Conservation (phyloP, 192 early-diverging fungal genomes). For the Dimargaris verticillata region DNA sequence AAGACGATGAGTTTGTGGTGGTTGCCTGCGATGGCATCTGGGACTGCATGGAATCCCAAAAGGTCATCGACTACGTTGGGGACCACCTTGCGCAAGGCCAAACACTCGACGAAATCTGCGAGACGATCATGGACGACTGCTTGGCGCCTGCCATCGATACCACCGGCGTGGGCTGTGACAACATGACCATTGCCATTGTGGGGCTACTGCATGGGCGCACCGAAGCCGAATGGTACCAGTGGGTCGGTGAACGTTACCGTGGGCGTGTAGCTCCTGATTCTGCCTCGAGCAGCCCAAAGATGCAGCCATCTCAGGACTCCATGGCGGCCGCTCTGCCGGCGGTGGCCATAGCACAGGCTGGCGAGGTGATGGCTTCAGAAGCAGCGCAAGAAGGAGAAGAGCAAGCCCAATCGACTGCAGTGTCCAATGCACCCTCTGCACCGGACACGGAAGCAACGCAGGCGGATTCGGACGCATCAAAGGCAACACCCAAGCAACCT, state of each 20-base stretch:
- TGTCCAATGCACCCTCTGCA: too few relatives aligned
- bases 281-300: too few relatives aligned
- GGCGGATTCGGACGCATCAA: too few relatives aligned
- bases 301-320: too few relatives aligned
- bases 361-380: too few relatives aligned
- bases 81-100: slow-evolving; percentile 40
- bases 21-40: slow-evolving; percentile 98
- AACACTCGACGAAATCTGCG: slow-evolving; percentile 53
- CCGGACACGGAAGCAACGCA: too few relatives aligned
- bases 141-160: slow-evolving; percentile 76
- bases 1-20: slow-evolving; percentile 83
- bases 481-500: too few relatives aligned
- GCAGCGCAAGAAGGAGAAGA: too few relatives aligned
- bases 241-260: slow-evolving; percentile 15
- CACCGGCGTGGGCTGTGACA: slow-evolving; percentile 93
- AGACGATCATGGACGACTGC: slow-evolving; percentile 83
- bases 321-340: too few relatives aligned
- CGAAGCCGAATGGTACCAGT: slow-evolving; percentile 59
- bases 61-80: slow-evolving; percentile 76
- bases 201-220: slow-evolving; percentile 65
- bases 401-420: too few relatives aligned
- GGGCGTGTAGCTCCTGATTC: background rate
- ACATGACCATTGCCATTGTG: slow-evolving; percentile 94
- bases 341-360: too few relatives aligned
- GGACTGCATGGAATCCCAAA: slow-evolving; percentile 89